These are phyloP conservation scores for Lepiota venenata DNA, from an alignment of 768 basidiomycete species.

Conservation along the genomic window DNA sequence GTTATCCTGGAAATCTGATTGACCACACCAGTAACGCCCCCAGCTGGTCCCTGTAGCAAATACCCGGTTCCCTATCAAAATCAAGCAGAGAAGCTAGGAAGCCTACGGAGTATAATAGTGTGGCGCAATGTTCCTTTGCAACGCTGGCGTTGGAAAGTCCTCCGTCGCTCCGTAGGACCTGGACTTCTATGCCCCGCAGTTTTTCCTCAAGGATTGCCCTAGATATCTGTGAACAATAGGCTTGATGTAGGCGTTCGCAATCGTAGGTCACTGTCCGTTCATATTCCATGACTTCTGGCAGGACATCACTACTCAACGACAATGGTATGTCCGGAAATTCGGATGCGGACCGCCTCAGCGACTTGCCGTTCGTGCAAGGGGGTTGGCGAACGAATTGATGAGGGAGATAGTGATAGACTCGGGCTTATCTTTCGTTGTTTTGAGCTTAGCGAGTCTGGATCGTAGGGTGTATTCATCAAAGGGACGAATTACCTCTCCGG, in stretches of 20 bases:
- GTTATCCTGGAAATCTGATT: constrained; percentile 14
- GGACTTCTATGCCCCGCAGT: constrained; percentile 18
- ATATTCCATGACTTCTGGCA: constrained; percentile 25
- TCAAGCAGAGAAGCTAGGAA: not conserved
- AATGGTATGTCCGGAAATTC: constrained; percentile 24
- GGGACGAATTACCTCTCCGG: constrained; percentile 22
- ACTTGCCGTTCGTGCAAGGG: constrained; percentile 20
- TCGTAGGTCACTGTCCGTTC: constrained; percentile 25
- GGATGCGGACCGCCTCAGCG: constrained; percentile 14
- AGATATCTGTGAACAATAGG: constrained; percentile 23
- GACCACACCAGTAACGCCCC: constrained; percentile 25
- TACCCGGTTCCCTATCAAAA: not conserved
- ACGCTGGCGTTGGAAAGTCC: constrained; percentile 20
- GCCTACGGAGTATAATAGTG: constrained; percentile 19
- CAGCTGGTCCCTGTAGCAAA: constrained; percentile 20
- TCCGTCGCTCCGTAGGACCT: constrained; percentile 24
- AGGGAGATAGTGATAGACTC: constrained; percentile 25
- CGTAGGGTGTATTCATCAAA: constrained; percentile 20
- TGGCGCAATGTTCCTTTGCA: constrained; percentile 24
- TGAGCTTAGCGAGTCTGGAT: constrained; percentile 17
- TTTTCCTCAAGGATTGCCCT: constrained; percentile 19
- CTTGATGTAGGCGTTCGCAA: constrained; percentile 26
- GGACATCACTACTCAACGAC: constrained; percentile 20
- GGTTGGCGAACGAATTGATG: constrained; percentile 25
- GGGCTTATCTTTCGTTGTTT: constrained; percentile 12